Evolutionary conservation across 805 yeast genomes (phyloP).

Genomic region (Pichia cabralensis): DNA sequence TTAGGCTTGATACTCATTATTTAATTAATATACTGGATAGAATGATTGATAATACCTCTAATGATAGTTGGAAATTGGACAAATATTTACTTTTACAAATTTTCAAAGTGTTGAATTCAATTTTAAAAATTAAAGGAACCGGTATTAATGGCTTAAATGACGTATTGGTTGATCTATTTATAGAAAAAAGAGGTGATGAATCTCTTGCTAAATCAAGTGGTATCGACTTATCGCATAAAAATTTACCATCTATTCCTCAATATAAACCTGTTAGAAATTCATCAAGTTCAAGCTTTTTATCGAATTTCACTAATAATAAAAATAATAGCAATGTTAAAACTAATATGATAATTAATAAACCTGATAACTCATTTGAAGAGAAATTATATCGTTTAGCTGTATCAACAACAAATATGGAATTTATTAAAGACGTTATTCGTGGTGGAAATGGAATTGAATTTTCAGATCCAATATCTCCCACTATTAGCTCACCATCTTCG

Average conservation of each 20-base stretch:
- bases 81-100: slow-evolving; percentile 19
- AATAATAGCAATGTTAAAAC: too few relatives aligned
- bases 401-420: slow-evolving; percentile 3
- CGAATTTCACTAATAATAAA: too few relatives aligned
- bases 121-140: slow-evolving; percentile 11
- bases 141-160: slow-evolving; percentile 5
- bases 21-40: slow-evolving; percentile 13
- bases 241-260: too few relatives aligned
- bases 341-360: too few relatives aligned
- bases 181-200: slow-evolving; percentile 7
- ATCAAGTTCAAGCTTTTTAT: too few relatives aligned
- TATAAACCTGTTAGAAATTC: too few relatives aligned
- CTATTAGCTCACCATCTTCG: too few relatives aligned
- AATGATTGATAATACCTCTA: slow-evolving; percentile 15
- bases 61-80: slow-evolving; percentile 16
- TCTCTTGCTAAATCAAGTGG: slow-evolving; percentile 5
- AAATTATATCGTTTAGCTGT: slow-evolving; percentile 3
- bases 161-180: slow-evolving; percentile 10
- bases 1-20: slow-evolving; percentile 18
- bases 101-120: slow-evolving; percentile 18
- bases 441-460: too few relatives aligned
- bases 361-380: background rate
- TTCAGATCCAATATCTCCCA: too few relatives aligned
- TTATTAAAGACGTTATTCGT: slow-evolving; percentile 1
- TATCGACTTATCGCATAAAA: background rate